Conservation (phyloP, 768 basidiomycete genomes). For the Boletus rufocinnamomeus region DNA sequence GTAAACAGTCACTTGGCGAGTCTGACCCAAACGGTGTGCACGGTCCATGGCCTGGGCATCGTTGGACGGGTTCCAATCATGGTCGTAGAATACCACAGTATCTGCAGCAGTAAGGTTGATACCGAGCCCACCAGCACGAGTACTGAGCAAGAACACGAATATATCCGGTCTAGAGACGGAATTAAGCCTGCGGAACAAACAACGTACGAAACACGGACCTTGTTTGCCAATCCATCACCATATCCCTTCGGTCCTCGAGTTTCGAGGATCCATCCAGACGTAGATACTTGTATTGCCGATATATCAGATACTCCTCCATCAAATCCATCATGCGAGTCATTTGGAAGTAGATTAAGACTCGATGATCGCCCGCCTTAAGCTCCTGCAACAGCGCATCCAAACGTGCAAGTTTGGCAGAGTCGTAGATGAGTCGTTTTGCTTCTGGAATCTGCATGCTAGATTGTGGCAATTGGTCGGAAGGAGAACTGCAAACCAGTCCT, state of each 20-base stretch:
- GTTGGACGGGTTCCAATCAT: conserved; percentile 78
- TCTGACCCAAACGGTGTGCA: conserved; percentile 95
- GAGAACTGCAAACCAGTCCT: conserved; percentile 70
- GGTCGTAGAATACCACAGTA: conserved; percentile 31
- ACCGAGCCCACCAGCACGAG: conserved; percentile 93
- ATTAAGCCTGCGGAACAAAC: background rate
- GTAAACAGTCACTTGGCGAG: conserved; percentile 96
- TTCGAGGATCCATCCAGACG: conserved; percentile 93
- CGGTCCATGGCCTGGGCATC: conserved; percentile 99
- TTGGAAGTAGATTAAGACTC: conserved; percentile 96
- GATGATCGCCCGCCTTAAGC: conserved; percentile 90
- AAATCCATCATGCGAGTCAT: conserved; percentile 99
- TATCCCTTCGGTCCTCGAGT: conserved; percentile 93
- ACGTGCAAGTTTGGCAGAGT: conserved; percentile 93
- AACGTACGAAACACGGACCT: conserved; percentile 52
- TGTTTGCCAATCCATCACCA: conserved; percentile 99
- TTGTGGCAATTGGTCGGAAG: conserved; percentile 71
- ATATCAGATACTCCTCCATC: conserved; percentile 98
- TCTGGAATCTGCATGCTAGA: conserved; percentile 93
- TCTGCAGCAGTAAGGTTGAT: conserved; percentile 87
- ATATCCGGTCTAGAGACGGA: conserved; percentile 65
- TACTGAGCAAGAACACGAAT: conserved; percentile 91
- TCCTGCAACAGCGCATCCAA: conserved; percentile 89
- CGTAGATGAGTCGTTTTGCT: conserved; percentile 90
- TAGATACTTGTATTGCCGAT: conserved; percentile 93